Base-by-base conservation (phyloP, 306 rosid species). In the Acacia acuminata region DNA sequence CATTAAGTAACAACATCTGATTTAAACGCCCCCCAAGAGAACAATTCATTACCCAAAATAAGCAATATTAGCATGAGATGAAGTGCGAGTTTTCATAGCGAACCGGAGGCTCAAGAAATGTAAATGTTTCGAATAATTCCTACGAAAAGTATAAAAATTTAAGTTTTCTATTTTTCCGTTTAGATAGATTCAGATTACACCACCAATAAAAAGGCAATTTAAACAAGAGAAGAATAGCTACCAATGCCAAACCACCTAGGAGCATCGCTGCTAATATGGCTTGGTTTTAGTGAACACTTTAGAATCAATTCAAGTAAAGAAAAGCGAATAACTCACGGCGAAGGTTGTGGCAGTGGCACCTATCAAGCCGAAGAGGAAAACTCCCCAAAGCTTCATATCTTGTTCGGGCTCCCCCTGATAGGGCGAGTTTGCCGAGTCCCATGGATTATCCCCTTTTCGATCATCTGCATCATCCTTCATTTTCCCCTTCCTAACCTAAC, bases 311-410 rank as follows among this genome's bases (percentile, higher is more conserved):
- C 50, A 51, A 68, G 24, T 60, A 60, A 20, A 30, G 24, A 19
- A 63, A 17, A 2, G 45, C 44, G 58, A 6, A 76, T 24, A 80
- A 78, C 91, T 91, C 83, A 96, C 97, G 34, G 97, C 97, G 38
- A 91, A 83, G 69, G 99, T 96, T 50, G 97, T 88, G 83, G 85
- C 94, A 71, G 98, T 88, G 89, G 98, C 99, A 75, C 97, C 98
- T 77, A 96, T 91, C 25, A 96, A 43, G 6, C 97, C 97, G 83
- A 94, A 92, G 79, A 94, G 86, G 16, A 96, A 55, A 85, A 90
- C 84, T 15, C 97, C 99, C 97, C 97, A 90, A 48, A 94, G 83
- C 87, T 86, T 92, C 71, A 73, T 24, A 78, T 85, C 93, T 68
- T 87, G 82, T 40, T 27, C 84, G 77, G 58, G 38, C 17, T 71